These are phyloP conservation scores for Brasenia schreberi DNA, from an alignment of 164 flowering plant species.

Conservation along the genomic window DNA sequence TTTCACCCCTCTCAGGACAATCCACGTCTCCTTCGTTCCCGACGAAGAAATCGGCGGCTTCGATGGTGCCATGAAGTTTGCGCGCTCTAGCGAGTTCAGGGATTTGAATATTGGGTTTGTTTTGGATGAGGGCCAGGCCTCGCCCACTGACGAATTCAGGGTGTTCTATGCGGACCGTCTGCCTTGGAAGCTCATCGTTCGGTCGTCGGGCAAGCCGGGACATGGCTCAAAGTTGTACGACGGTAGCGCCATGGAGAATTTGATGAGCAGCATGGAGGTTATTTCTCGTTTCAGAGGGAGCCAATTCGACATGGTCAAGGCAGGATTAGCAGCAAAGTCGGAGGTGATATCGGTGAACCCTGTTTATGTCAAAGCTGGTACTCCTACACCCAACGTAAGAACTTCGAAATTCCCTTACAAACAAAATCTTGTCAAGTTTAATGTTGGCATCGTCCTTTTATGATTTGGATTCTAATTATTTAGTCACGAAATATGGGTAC, in stretches of 20 bases:
- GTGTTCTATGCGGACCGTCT: conserved; percentile 75
- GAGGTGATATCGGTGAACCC: conserved; percentile 89
- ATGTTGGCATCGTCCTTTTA: no score
- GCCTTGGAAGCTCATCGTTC: conserved; percentile 56
- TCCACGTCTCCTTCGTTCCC: conserved; percentile 60
- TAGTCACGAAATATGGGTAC: no score
- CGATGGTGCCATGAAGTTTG: conserved; percentile 59
- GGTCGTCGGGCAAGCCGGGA: conserved; percentile 64
- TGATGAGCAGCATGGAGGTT: conserved; percentile 78
- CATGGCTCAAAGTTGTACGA: conserved; percentile 85
- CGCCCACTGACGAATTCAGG: conserved; percentile 43
- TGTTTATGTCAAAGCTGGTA: conserved; percentile 70
- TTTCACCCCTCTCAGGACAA: conserved; percentile 31
- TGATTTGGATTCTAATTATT: no score
- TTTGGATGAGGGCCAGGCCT: conserved; percentile 93
- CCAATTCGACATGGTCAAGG: conserved; percentile 74
- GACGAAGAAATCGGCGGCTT: conserved; percentile 90
- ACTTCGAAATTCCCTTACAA: no score
- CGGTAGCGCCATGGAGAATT: conserved; percentile 74
- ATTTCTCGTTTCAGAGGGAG: conserved; percentile 47
- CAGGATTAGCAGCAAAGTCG: conserved; percentile 44
- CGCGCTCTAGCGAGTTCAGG: conserved; percentile 36
- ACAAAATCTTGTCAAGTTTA: no score
- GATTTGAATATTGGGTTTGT: conserved; percentile 69
- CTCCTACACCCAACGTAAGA: conserved; percentile 44